Percentiles rank a stretch among this genome's conserved stretches.
Conservation (phyloP, 2,329 filamentous ascomycete species). For the Calycina marina region DNA sequence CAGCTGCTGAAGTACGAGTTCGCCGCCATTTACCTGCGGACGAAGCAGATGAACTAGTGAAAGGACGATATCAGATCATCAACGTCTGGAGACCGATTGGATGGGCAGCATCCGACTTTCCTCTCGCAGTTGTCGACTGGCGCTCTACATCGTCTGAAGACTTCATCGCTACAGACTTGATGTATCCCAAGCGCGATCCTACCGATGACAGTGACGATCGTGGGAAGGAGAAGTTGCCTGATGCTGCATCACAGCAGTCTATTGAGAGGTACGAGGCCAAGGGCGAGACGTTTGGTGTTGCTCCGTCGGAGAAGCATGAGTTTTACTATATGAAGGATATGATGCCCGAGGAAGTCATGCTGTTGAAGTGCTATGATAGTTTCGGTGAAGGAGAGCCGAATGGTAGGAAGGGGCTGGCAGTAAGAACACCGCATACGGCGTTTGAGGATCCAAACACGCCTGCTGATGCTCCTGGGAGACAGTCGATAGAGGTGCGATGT, state of each 20-base stretch:
- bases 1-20: slow-evolving; percentile 27
- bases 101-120: no score
- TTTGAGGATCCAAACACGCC: slow-evolving; percentile 64
- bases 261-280: no score
- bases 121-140: no score
- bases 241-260: no score
- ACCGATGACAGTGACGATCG: no score
- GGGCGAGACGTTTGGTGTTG: slow-evolving; percentile 21
- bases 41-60: slow-evolving; percentile 28
- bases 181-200: no score
- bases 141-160: no score
- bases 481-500: slow-evolving; percentile 82
- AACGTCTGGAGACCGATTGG: slow-evolving; percentile 39
- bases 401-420: slow-evolving; percentile 34
- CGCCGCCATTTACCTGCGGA: slow-evolving; percentile 30
- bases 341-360: slow-evolving; percentile 21
- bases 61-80: slow-evolving; percentile 37
- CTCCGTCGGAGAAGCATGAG: slow-evolving; percentile 19
- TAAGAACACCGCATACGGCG: slow-evolving; percentile 39
- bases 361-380: slow-evolving; percentile 23
- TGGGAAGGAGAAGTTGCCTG: no score
- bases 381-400: slow-evolving; percentile 32
- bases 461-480: slow-evolving; percentile 52
- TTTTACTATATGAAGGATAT: slow-evolving; percentile 23
- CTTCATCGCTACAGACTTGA: no score